Conservation (phyloP, 768 basidiomycete genomes). For the Saitozyma podzolica region DNA sequence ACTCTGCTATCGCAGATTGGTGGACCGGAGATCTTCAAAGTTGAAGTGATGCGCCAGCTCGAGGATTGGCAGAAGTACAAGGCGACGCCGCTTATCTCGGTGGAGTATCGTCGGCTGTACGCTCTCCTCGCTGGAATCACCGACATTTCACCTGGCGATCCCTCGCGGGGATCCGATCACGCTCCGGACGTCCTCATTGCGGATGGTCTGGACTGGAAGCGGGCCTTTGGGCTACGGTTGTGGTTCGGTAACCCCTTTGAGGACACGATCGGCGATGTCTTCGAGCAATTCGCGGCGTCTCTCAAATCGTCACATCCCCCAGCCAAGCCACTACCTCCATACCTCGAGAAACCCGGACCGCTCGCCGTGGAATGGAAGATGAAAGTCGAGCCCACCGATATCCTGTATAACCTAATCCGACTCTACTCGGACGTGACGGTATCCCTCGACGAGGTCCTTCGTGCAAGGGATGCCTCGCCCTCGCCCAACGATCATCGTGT, state of each 20-base stretch:
- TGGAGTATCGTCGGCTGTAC: constrained; percentile 74
- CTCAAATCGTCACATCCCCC: constrained; percentile 54
- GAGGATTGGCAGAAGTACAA: constrained; percentile 78
- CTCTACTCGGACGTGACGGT: constrained; percentile 71
- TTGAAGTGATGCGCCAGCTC: constrained; percentile 72
- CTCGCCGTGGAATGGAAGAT: constrained; percentile 18
- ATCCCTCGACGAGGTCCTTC: constrained; percentile 65
- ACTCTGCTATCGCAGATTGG: constrained; percentile 79
- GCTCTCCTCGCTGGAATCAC: constrained; percentile 78
- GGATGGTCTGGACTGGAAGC: constrained; percentile 86
- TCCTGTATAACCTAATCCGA: constrained; percentile 76
- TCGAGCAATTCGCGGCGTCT: constrained; percentile 59
- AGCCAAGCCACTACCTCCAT: constrained; percentile 46
- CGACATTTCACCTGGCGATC: constrained; percentile 60
- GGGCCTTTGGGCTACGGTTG: constrained; percentile 81
- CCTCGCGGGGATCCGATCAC: constrained; percentile 59
- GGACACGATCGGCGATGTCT: constrained; percentile 68
- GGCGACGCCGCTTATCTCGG: constrained; percentile 67
- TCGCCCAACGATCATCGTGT: constrained; percentile 78
- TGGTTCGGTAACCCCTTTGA: constrained; percentile 74
- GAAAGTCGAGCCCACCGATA: constrained; percentile 58
- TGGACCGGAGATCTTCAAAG: constrained; percentile 71
- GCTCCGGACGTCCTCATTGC: constrained; percentile 62
- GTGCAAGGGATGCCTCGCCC: constrained; percentile 71
- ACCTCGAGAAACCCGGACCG: constrained; percentile 34